Evolutionary conservation across 2,329 filamentous ascomycete species (phyloP), one percentile per base, ranked within the genome.

Genomic region (Colletotrichum limetticola): DNA sequence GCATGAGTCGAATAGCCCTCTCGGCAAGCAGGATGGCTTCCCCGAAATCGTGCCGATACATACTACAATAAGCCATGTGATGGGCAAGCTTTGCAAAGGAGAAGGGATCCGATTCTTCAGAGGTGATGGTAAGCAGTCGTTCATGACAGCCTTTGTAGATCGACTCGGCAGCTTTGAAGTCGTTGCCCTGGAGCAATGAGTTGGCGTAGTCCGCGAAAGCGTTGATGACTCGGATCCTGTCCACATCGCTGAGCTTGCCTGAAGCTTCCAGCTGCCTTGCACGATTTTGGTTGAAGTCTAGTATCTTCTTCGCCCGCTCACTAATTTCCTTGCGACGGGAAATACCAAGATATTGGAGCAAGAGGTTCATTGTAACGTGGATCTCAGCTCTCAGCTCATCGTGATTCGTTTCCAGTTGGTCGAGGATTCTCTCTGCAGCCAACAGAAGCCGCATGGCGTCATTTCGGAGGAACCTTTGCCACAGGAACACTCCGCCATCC

Each of bases 321-420:
- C 58, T 68, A 57, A 63, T 75, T 55, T 75, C 74, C 19, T 63
- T 73, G 4, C 73, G 68, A 24, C 71, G 68, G 3, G 60, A 53
- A 24, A 76, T 76, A 4, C 75, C 75, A 30, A 74, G 71, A 49
- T 75, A 74, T 46, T 76, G 72, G 2, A 76, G 70, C 22, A 76
- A 42, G 12, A 76, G 68, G 53, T 74, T 71, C 53, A 68, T 62
- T 32, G 71, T 71, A 19, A 76, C 65, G 32, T 76, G 74, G 24
- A 76, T 76, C 37, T 76, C 71, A n/a, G 68, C 60, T 24, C 73
- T 49, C 4, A 76, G 52, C 24, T 71, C 52, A 2, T 74, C 72
- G 37, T 75, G 71, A 11, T 70, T 59, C 14, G 66, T 63, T 12
- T 74, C 72, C 14, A 76, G 32, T n/a, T 71, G 53, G 30, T 75